A percentile compares a stretch with the other conserved stretches of the same genome.
Conservation (phyloP, 495 filamentous ascomycete species). For the Podospora conica region DNA sequence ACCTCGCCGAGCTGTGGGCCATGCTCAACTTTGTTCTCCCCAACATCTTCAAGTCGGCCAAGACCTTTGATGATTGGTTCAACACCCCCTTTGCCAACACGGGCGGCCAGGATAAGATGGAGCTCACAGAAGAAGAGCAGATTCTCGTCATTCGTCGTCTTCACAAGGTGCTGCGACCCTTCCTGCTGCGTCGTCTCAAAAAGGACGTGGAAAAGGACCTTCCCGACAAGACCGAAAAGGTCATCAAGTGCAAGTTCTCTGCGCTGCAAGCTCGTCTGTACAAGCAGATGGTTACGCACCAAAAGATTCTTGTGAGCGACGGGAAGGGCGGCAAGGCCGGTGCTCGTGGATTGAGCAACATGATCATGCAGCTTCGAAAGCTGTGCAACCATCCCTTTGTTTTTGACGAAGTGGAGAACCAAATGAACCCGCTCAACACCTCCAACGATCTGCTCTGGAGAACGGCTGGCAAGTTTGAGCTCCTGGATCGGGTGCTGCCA, state of each 20-base stretch:
- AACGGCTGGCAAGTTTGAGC: conserved; percentile 94
- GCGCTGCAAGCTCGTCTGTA: conserved; percentile 88
- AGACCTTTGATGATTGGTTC: conserved; percentile 99
- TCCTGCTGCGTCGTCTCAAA: conserved; percentile 96
- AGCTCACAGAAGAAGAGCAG: conserved; percentile 97
- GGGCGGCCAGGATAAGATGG: conserved; percentile 96
- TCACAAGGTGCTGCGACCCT: conserved; percentile 95
- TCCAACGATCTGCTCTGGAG: conserved; percentile 95
- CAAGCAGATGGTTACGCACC: conserved; percentile 91
- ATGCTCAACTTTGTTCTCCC: conserved; percentile 97
- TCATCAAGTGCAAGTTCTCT: conserved; percentile 98
- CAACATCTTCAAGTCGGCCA: conserved; percentile 98
- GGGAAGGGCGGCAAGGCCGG: conserved; percentile 94
- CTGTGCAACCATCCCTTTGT: conserved; percentile 99
- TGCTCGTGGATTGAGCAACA: conserved; percentile 94
- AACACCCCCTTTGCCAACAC: conserved; percentile 99
- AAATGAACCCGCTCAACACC: conserved; percentile 83
- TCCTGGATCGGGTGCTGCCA: conserved; percentile 84
- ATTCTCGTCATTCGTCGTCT: conserved; percentile 96
- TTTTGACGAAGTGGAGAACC: conserved; percentile 94
- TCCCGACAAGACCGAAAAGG: conserved; percentile 96
- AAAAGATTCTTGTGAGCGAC: conserved; percentile 88
- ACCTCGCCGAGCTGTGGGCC: conserved; percentile 91
- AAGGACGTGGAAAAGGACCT: conserved; percentile 99
- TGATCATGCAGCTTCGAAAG: conserved; percentile 99